These are phyloP conservation scores for Komagataella phaffii DNA, from an alignment of 805 yeast species.

Conservation along the genomic window DNA sequence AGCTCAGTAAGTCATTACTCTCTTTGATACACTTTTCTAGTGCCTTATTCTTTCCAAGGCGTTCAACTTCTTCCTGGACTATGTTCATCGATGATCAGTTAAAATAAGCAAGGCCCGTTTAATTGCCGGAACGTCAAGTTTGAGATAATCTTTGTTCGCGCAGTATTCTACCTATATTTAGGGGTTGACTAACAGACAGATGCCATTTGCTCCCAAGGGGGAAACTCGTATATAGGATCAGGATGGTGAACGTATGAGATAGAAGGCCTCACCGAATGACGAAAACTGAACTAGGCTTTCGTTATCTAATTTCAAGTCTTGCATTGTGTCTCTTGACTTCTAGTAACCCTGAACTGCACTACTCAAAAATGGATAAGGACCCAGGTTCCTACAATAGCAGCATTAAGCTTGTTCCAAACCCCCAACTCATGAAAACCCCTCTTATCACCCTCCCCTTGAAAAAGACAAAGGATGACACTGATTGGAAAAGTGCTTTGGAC, in stretches of 20 bases:
- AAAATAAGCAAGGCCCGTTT: not conserved
- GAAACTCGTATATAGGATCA: no score
- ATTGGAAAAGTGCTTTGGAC: slow-evolving; percentile 53
- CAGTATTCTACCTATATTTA: not conserved
- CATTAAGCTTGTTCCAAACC: not conserved
- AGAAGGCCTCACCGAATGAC: no score
- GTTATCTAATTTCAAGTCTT: no score
- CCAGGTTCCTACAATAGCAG: not conserved
- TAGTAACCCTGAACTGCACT: not conserved
- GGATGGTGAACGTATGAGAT: no score
- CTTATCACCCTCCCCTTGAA: slow-evolving; percentile 20
- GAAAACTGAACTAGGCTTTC: no score
- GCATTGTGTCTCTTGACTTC: no score
- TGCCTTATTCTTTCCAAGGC: slow-evolving; percentile 14
- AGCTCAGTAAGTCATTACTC: slow-evolving; percentile 13
- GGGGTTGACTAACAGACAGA: no score
- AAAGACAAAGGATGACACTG: slow-evolving; percentile 36
- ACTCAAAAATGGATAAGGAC: not conserved
- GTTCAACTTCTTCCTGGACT: slow-evolving; percentile 16
- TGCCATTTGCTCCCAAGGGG: no score
- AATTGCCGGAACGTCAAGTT: not conserved
- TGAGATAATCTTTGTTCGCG: not conserved
- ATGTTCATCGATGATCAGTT: slow-evolving; percentile 2
- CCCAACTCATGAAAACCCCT: slow-evolving; percentile 10
- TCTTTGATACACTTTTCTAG: slow-evolving; percentile 16